phyloP scores from a whole-genome alignment of 257 asterid species.

The Ilex aquifolium region DNA sequence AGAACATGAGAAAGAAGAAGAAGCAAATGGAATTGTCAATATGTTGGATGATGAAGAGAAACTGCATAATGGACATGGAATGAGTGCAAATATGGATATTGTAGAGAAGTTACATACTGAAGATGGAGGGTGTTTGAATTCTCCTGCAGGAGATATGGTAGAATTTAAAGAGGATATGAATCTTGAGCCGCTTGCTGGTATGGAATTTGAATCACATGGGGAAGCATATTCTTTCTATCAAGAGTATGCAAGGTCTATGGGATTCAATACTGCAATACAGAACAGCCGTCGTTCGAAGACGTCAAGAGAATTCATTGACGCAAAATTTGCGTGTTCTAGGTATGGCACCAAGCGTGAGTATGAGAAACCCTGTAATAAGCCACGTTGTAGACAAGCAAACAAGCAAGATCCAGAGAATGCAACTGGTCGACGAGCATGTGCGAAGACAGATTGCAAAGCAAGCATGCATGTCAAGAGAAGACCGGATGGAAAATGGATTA shows the following conservation, averaged over 20 bases:
- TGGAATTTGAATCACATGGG: conserved; percentile 95
- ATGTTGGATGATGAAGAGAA: conserved; percentile 36
- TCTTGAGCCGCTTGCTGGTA: conserved; percentile 96
- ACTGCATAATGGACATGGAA: conserved; percentile 48
- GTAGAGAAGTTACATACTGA: conserved; percentile 53
- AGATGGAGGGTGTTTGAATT: conserved; percentile 50
- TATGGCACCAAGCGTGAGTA: conserved; percentile 93
- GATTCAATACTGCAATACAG: conserved; percentile 88
- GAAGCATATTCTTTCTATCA: conserved; percentile 94
- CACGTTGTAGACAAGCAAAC: conserved; percentile 75
- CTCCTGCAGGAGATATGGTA: conserved; percentile 40
- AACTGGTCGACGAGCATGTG: conserved; percentile 83
- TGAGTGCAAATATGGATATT: conserved; percentile 37
- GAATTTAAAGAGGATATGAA: conserved; percentile 64
- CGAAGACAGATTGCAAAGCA: conserved; percentile 98
- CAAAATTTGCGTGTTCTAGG: conserved; percentile 93
- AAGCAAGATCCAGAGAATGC: conserved; percentile 45
- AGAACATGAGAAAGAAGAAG: conserved; percentile 47
- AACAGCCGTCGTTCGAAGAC: conserved; percentile 92
- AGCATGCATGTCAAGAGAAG: conserved; percentile 97
- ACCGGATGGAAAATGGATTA: conserved; percentile 88
- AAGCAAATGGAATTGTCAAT: conserved; percentile 41
- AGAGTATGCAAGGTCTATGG: conserved; percentile 90
- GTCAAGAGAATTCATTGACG: conserved; percentile 14
- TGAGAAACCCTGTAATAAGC: conserved; percentile 68